Evolutionary conservation across 1,284 basidiomycete genomes (phyloP).

Genomic region (Cutaneotrichosporon dermatis): DNA sequence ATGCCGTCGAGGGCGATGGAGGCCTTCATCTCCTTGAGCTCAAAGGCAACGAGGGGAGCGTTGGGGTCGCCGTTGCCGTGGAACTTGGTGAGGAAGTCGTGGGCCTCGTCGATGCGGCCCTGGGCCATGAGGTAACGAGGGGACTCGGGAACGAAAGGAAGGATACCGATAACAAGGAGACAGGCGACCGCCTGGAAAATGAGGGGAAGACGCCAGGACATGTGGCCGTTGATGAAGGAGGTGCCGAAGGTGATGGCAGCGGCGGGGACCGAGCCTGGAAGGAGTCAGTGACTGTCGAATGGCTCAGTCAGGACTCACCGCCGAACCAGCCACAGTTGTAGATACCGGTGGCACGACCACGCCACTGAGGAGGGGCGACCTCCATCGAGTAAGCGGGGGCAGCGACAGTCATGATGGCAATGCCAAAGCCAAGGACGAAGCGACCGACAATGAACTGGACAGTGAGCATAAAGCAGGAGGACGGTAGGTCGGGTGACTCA

Average conservation of each 20-base stretch:
- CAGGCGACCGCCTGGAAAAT: conserved; percentile 25
- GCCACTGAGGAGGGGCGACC: conserved; percentile 62
- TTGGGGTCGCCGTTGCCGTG: conserved; percentile 44
- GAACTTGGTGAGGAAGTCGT: conserved; percentile 66
- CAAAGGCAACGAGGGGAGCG: conserved; percentile 52
- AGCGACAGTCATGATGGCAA: conserved; percentile 50
- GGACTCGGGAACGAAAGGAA: conserved; percentile 27
- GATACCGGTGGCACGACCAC: conserved; percentile 56
- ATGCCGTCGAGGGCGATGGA: conserved; percentile 55
- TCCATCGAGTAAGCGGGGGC: conserved; percentile 53
- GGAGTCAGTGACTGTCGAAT: not conserved
- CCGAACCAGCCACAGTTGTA: conserved; percentile 47
- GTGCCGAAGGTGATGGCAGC: conserved; percentile 41
- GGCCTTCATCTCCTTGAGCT: conserved; percentile 59
- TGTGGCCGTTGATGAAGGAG: conserved; percentile 24
- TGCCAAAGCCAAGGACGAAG: conserved; percentile 47
- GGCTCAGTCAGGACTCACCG: conserved; percentile 2
- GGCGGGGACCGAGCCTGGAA: conserved; percentile 26
- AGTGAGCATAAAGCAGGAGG: not conserved
- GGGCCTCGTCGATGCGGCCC: conserved; percentile 59
- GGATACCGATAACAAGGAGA: conserved; percentile 6
- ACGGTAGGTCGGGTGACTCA: not conserved
- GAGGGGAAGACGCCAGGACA: conserved; percentile 30
- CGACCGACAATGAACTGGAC: conserved; percentile 45
- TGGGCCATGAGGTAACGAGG: conserved; percentile 28